Conservation (phyloP, 2,329 filamentous ascomycete species). For the Phoma herbarum region DNA sequence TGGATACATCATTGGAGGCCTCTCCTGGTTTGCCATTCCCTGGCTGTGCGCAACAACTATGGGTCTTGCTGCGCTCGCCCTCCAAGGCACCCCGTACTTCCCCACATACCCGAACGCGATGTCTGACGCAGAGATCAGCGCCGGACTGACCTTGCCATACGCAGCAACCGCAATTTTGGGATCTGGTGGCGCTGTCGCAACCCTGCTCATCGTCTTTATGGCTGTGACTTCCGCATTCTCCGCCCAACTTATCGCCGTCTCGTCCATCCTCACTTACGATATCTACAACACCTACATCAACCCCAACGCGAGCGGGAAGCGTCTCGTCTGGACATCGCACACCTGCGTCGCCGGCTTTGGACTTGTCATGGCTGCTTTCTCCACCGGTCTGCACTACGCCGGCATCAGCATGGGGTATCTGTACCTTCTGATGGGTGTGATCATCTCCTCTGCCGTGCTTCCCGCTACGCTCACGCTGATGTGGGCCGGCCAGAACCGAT, state of each 20-base stretch:
- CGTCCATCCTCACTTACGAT: slow-evolving; percentile 87
- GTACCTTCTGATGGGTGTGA: slow-evolving; percentile 89
- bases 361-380: slow-evolving; percentile 80
- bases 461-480: slow-evolving; percentile 81
- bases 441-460: slow-evolving; percentile 85
- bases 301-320: slow-evolving; percentile 74
- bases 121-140: slow-evolving; percentile 36
- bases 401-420: slow-evolving; percentile 76
- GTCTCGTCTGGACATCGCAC: slow-evolving; percentile 82
- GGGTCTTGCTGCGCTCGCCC: slow-evolving; percentile 56
- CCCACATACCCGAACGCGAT: slow-evolving; percentile 53
- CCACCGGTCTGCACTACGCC: slow-evolving; percentile 68
- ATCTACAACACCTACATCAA: slow-evolving; percentile 89
- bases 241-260: slow-evolving; percentile 69
- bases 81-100: slow-evolving; percentile 53
- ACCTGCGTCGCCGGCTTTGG: slow-evolving; percentile 76
- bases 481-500: slow-evolving; percentile 81
- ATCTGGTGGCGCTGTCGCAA: slow-evolving; percentile 43
- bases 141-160: slow-evolving; percentile 45
- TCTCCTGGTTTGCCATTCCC: slow-evolving; percentile 60
- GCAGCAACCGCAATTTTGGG: slow-evolving; percentile 45
- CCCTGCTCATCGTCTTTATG: slow-evolving; percentile 58
- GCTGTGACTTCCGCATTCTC: slow-evolving; percentile 57
- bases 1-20: slow-evolving; percentile 60
- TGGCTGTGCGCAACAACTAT: slow-evolving; percentile 59